A percentile compares a stretch with the other conserved stretches of the same genome.
These are phyloP conservation scores for Taphrina pruni DNA, from an alignment of 1,139 yeast genomes.

Conservation along the genomic window DNA sequence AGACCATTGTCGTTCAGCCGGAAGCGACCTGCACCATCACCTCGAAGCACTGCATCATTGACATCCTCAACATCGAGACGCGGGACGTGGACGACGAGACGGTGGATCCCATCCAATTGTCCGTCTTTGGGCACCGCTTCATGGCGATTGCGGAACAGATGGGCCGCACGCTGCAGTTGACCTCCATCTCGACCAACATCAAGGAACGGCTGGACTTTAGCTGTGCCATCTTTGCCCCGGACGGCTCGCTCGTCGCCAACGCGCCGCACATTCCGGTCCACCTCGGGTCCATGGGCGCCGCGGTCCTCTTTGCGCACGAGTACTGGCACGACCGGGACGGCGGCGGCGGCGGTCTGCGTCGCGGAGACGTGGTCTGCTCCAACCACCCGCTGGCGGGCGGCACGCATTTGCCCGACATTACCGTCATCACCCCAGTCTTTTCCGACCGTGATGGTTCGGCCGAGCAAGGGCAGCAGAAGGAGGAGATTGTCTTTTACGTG, in stretches of 20 bases:
- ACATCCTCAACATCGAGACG: conserved; percentile 52
- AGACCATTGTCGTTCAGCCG: conserved; percentile 82
- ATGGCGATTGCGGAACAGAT: conserved; percentile 84
- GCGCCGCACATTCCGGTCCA: conserved; percentile 84
- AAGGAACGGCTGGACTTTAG: conserved; percentile 77
- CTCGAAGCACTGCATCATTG: conserved; percentile 64
- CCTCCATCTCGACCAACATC: conserved; percentile 75
- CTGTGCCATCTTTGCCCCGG: conserved; percentile 72
- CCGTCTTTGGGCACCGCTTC: conserved; percentile 75
- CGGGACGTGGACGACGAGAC: conserved; percentile 30
- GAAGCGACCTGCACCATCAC: conserved; percentile 67
- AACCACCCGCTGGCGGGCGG: conserved; percentile 78
- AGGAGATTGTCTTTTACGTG: conserved; percentile 61
- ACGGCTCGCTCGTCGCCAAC: conserved; percentile 74
- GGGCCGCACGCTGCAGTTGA: conserved; percentile 75
- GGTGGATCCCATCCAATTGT: conserved; percentile 68
- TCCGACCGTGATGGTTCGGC: conserved; percentile 55
- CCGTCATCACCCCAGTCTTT: conserved; percentile 80
- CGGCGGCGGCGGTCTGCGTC: conserved; percentile 52
- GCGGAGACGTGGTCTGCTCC: conserved; percentile 71
- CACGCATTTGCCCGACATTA: conserved; percentile 70
- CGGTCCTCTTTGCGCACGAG: conserved; percentile 66
- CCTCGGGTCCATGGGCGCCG: conserved; percentile 78
- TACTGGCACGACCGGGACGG: conserved; percentile 58
- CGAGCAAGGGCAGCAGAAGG: conserved; percentile 43